These are phyloP conservation scores for Trichoderma asperellum DNA, from an alignment of 2,329 filamentous ascomycete species.

Conservation along the genomic window DNA sequence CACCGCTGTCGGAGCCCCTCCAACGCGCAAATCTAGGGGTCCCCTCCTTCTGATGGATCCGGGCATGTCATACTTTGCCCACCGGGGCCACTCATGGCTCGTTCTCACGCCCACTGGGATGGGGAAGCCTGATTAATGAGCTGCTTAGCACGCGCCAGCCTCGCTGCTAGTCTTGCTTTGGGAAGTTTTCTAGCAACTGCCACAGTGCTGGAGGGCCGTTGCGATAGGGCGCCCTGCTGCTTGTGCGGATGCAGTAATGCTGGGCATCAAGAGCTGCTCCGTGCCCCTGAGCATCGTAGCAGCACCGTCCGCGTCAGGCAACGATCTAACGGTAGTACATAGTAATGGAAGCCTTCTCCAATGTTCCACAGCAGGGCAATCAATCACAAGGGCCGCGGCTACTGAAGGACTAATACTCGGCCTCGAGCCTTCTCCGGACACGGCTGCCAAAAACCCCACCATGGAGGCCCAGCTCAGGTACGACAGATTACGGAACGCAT, in stretches of 20 bases:
- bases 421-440: not conserved
- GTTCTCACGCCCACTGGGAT: not conserved
- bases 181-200: slow-evolving; percentile 2
- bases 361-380: not conserved
- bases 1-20: slow-evolving; percentile 15
- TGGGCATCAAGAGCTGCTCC: not conserved
- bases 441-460: not conserved
- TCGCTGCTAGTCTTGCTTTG: not conserved
- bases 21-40: slow-evolving; percentile 9
- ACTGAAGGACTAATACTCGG: not conserved
- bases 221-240: not conserved
- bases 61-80: slow-evolving; percentile 1
- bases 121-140: not conserved
- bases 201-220: not conserved
- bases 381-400: not conserved
- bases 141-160: not conserved
- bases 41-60: slow-evolving; percentile 12
- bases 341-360: too few species aligned
- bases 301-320: not conserved
- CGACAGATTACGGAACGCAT: slow-evolving; percentile 14
- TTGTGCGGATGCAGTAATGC: not conserved
- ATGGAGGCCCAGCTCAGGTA: not conserved
- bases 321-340: not conserved
- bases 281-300: not conserved
- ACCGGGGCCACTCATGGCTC: not conserved